Evolutionary conservation across 306 rosid species (phyloP), one percentile per base, ranked within the genome.

Genomic region (Sindora glabra): DNA sequence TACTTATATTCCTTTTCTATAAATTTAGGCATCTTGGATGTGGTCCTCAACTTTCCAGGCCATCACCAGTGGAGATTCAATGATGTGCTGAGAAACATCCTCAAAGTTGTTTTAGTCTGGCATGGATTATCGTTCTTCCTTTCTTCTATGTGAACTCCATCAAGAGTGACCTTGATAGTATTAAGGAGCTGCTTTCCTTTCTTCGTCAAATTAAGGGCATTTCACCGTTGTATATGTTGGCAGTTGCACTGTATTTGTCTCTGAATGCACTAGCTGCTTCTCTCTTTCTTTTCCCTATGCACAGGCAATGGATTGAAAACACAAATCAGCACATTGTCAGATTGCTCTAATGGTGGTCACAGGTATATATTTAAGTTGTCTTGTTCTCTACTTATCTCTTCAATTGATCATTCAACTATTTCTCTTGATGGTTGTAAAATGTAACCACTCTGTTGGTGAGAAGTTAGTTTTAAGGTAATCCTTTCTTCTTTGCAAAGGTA

Each of bases 291-390:
- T 89, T 92, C 69, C 99, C 99, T 19, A 77, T 92, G 95, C 85
- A 88, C 59, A 86, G 96, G 33, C 99, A 96, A 67, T 88, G 95
- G 96, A 92, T 92, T 71, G 99, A 92, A 80, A 92, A 86, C 79
- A 88, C 99, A 40, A 80, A 92, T 74, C 89, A 96, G 99, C 96
- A 82, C 74, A 76, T 92, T 25, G 57, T 92, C 38, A 83, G 99
- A 73, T 59, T 92, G 55, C 89, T 92, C 70, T 71, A 86, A 55
- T 92, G 99, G 99, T 92, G 99, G 99, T 83, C 96, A 64, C 99
- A 92, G 99, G 99, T 92, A 67, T n/a, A n/a, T n/a, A n/a, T 26
- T 62, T 57, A 9, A 26, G 15, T 62, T 44, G 24, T 55, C 62
- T 42, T 26, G 38, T 64, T 60, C 56, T 40, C 56, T 59, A 41